A percentile compares a stretch with the other conserved stretches of the same genome.
Conservation (phyloP, 257 asterid species). For the Lycium ferocissimum region DNA sequence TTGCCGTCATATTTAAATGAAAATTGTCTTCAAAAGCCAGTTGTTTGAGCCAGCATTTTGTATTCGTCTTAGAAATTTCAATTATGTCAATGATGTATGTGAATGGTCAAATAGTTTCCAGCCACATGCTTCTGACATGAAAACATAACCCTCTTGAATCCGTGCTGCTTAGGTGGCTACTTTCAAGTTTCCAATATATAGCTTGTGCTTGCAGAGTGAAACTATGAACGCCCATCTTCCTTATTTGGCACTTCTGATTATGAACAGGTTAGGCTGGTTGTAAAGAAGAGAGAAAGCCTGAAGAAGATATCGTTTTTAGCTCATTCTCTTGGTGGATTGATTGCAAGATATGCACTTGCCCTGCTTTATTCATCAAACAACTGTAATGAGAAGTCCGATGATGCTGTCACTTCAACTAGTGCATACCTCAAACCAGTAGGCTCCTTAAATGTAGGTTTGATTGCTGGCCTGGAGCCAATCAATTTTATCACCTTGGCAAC, state of each 20-base stretch:
- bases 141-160: not conserved
- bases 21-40: not conserved
- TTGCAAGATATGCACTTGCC: conserved; percentile 80
- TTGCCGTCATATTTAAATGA: not conserved
- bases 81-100: not conserved
- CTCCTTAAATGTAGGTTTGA: conserved; percentile 51
- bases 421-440: conserved; percentile 38
- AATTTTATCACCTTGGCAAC: conserved; percentile 84
- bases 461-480: conserved; percentile 81
- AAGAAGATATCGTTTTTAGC: conserved; percentile 83
- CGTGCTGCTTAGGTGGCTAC: conserved; percentile 10
- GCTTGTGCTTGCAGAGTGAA: conserved; percentile 11
- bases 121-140: not conserved
- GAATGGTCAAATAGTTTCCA: conserved; percentile 12
- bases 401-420: conserved; percentile 39
- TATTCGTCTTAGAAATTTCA: conserved; percentile 10
- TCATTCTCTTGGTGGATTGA: conserved; percentile 87
- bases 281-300: conserved; percentile 61
- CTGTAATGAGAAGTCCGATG: conserved; percentile 38
- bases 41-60: not conserved
- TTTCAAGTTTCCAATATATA: conserved; percentile 20
- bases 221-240: not conserved
- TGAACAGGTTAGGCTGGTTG: conserved; percentile 66
- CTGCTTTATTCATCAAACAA: conserved; percentile 55
- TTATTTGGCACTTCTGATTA: not conserved